Base-by-base conservation (phyloP, 2,329 filamentous ascomycete species). In the Parafenestella ontariensis region DNA sequence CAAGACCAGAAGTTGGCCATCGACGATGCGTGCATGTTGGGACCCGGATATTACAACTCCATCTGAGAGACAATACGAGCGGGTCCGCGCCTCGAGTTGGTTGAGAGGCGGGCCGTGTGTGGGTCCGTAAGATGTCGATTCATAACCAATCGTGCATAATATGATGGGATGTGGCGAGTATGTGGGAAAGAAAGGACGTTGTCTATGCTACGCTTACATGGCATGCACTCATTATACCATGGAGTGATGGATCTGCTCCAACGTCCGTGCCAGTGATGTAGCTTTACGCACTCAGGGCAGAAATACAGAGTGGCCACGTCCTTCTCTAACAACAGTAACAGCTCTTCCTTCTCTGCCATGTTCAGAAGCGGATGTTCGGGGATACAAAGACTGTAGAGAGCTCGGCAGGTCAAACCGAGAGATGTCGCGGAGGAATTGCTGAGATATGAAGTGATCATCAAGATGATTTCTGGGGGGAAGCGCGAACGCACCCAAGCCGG, bases 201-300 rank as follows among this genome's bases (percentile, higher is more conserved):
- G 13, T 31, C 29, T 31, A 5, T 10, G 29, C 29, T 10, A 31
- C 13, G 29, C 29, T 31, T 5, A 10, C 29, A 10, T 10, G 29
- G 29, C 13, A 10, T 31, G 29, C 13, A 10, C 29, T 31, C 29
- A 7, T 5, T 7, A 10, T 7, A 7, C 29, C 29, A 31, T 5
- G 5, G 29, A 5, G 13, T 7, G 18, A 46, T 45, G 11, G 50
- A 52, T 43, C 34, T 41, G 11, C 40, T 54, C 59, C 58, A 65
- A 37, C 52, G 45, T 50, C 41, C 33, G 46, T 59, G 52, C 58
- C 63, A 68, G 42, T 49, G 50, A 51, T 66, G 62, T 7, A 68
- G 58, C 46, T 58, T 64, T 11, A 46, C 40, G 44, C 64, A 68
- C 31, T 47, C 36, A 49, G 58, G 50, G 40, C 65, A 66, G 52